Base-by-base conservation (phyloP, 2,329 filamentous ascomycete species). In the Blastomyces emzantsi region DNA sequence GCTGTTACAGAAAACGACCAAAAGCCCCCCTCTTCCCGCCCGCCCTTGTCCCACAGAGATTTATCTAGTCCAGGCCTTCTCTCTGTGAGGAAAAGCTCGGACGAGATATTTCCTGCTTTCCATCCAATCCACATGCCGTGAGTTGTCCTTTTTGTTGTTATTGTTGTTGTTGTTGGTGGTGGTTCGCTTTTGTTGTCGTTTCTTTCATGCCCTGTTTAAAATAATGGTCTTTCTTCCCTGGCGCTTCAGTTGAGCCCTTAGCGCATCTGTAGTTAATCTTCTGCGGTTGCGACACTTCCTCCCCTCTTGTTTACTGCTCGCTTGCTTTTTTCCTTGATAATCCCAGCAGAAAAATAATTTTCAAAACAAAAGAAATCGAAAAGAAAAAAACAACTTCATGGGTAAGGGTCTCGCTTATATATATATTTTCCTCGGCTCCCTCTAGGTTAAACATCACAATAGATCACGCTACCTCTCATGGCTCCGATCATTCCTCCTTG, bases 361-460 rank as follows among this genome's bases (percentile, higher is more conserved):
- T 36, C 47, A 36, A 36, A 55, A 33, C 22, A 59, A 59, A 59
- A 45, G 25, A 39, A 36, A 60, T 30, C 28, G 15, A 28, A 22
- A 43, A 45, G 7, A 25, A 22, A 51, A 25, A 22, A 51, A 22
- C 39, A 49, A 41, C 2, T 13, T 55, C 47, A 54, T 61, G 47
- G 60, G 47, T 61, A 60, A 60, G 58, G 45, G 17, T 51, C 36
- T 36, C 47, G 30, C 60, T 62, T 59, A 65, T 49, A 65, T 49
- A 60, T 55, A 57, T 33, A 64, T 45, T 56, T 54, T 30, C 13
- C 33, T 64, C 65, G 64, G 59, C 67, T 62, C 61, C 62, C 66
- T 65, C 63, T 67, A 79, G 77, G 71, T 71, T 77, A 70, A 78
- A 74, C 67, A 78, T 79, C 64, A 77, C 72, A 28, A 77, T 80